These are phyloP conservation scores for Kwoniella europaea DNA, from an alignment of 768 basidiomycete species.

Conservation along the genomic window DNA sequence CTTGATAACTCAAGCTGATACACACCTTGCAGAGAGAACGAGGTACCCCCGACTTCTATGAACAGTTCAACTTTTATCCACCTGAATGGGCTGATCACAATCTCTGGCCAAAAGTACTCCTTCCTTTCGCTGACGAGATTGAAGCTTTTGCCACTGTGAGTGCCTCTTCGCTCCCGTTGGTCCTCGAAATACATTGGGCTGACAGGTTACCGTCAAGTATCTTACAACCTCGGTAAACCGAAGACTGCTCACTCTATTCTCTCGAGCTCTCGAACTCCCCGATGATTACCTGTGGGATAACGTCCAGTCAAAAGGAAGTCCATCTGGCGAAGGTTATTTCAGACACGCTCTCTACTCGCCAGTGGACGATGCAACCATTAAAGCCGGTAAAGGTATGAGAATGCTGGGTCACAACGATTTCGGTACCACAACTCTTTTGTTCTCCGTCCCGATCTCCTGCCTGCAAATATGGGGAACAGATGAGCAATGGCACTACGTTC, in stretches of 20 bases:
- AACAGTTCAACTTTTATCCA: slow-evolving; percentile 42
- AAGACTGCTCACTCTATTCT: slow-evolving; percentile 33
- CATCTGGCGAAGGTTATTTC: slow-evolving; percentile 35
- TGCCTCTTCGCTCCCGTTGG: background rate
- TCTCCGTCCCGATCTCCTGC: slow-evolving; percentile 34
- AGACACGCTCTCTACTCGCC: slow-evolving; percentile 32
- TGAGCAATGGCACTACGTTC: slow-evolving; percentile 38
- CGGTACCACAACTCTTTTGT: slow-evolving; percentile 27
- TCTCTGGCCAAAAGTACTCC: slow-evolving; percentile 28
- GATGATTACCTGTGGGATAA: slow-evolving; percentile 40
- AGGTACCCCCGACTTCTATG: slow-evolving; percentile 25
- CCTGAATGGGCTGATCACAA: slow-evolving; percentile 22
- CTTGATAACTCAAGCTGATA: background rate
- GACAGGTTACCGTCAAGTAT: background rate
- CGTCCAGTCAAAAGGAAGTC: slow-evolving; percentile 36
- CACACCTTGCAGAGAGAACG: background rate
- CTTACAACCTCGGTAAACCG: slow-evolving; percentile 39
- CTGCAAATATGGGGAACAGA: slow-evolving; percentile 36
- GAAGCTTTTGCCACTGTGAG: slow-evolving; percentile 27
- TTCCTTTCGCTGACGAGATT: slow-evolving; percentile 41
- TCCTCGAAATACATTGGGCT: background rate
- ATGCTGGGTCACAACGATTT: slow-evolving; percentile 42
- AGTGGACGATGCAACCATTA: slow-evolving; percentile 4
- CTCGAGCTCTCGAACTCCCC: slow-evolving; percentile 38
- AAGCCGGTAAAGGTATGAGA: slow-evolving; percentile 27